Evolutionary conservation across 2,329 filamentous ascomycete genomes (phyloP), one percentile per base, ranked within the genome.

Genomic region (Myriosclerotinia curreyana): DNA sequence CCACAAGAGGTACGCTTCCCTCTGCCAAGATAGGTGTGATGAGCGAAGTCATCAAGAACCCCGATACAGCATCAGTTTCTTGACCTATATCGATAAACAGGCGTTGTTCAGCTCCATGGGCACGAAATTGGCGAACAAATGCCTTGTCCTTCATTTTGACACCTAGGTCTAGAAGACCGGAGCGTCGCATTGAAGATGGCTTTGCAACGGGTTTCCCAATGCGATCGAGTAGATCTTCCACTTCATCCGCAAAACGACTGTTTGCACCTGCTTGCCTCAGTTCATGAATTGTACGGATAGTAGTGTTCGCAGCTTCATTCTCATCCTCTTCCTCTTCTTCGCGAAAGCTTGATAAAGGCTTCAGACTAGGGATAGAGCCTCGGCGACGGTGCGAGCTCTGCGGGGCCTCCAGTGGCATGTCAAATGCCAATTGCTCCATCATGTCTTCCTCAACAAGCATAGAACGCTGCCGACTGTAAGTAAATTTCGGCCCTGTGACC

Each of bases 41-140:
- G n/a, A 85, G 82, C 1, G 85, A 83, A n/a, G 84, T 76, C 17
- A 92, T 80, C 1, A 86, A 78, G 71, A 88, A 89, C 8, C 86
- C 86, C 60, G 82, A 81, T 44, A 89, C 77, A 28, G 81, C 68
- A 72, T 92, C 89, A 1, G 80, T 76, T 71, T 88, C 84, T 56
- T 80, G 79, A 0, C 80, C 81, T 12, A 90, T 79, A 50, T 84
- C 82, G 52, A 83, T 80, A 60, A 92, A 83, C 20, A 97, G 79
- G 38, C 83, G 83, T 62, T 86, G 82, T 66, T 91, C 89, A 64
- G 89, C 85, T 8, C 86, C 85, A 69, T 91, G 87, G 66, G 92
- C 87, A 25, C 89, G 82, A 70, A 96, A 92, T 66, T 90, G 87
- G 22, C 81, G 80, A 36, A 85, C 79, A 70, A 90, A 92, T 0